These are phyloP conservation scores for Eimeria necatrix DNA, from an alignment of 169 alveolate species.

Conservation along the genomic window DNA sequence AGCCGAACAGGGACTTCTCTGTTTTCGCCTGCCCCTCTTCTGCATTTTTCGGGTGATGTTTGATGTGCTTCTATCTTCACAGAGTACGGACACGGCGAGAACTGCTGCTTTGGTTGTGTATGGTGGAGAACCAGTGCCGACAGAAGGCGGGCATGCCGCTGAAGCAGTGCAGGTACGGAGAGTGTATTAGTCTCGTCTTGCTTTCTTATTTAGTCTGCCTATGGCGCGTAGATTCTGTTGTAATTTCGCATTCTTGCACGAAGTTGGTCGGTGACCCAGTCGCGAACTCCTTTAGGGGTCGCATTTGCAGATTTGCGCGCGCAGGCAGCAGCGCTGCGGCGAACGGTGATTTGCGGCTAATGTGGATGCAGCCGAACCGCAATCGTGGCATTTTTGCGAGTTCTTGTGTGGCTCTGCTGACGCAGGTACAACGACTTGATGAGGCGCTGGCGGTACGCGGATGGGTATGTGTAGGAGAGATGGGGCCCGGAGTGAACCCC, in stretches of 20 bases:
- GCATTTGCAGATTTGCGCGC: no score
- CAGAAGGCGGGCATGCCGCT: conserved; percentile 58
- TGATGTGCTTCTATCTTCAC: neutral
- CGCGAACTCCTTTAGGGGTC: no score
- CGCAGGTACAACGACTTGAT: conserved; percentile 63
- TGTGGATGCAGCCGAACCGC: no score
- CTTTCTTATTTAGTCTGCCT: neutral
- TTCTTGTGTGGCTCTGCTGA: neutral
- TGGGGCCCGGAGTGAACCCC: no score
- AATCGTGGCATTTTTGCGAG: no score
- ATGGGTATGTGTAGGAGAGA: conserved; percentile 46
- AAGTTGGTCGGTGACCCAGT: no score
- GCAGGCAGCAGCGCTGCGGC: no score
- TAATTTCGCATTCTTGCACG: no score
- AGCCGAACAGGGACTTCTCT: neutral
- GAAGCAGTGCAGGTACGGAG: conserved; percentile 66
- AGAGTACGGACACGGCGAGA: conserved; percentile 51
- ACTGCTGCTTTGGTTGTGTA: conserved; percentile 69
- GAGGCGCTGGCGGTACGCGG: conserved; percentile 70
- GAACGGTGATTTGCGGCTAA: no score
- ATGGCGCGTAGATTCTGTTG: no score
- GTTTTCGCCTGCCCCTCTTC: neutral
- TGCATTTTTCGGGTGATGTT: neutral
- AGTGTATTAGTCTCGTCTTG: neutral
- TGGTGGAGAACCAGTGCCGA: conserved; percentile 77